Evolutionary conservation across 2,329 filamentous ascomycete species (phyloP), one percentile per base, ranked within the genome.

Genomic region (Corynespora cassiicola): DNA sequence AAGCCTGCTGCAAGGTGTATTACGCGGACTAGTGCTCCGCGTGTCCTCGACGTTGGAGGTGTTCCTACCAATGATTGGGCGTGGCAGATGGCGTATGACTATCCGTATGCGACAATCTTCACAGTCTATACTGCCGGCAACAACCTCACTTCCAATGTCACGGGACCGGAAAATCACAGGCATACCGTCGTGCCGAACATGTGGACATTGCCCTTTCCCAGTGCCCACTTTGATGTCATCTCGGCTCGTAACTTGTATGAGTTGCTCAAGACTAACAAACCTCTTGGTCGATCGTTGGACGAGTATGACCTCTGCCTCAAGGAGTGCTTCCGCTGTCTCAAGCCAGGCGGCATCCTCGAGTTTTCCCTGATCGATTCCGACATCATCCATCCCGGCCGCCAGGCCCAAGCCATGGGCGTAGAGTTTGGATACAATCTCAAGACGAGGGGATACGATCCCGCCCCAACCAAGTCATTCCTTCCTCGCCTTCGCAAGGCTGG

Each of bases 341-440:
- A 96, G 73, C 91, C 92, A 1, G 90, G 90, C 33, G 94, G 94
- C 20, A 92, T 92, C 67, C 75, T 99, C 42, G 94, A 99, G 63
- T 99, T 94, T 72, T 85, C 84, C 47, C 73, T 97, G 28, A 81
- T 97, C 54, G 94, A 99, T 67, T 87, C 90, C 1, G 90, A 95
- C 60, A 84, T 99, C 54, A 84, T 95, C 47, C 91, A 90, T 51
- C 85, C 90, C 0, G 91, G 91, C 0, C 84, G 87, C 0, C 77
- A 85, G 14, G 89, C 86, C 22, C 84, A 89, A 40, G 89, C 90
- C 29, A 87, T 94, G 66, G 87, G 86, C 31, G 89, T 95, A 37
- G 91, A 97, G 69, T 97, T 99, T 61, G 87, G 87, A 25, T 95
- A 94, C 75, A 86, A 88, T 35, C 85, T 99, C 45, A 88, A 87